Base-by-base conservation (phyloP, 805 yeast genomes). In the Citeromyces matritensis region DNA sequence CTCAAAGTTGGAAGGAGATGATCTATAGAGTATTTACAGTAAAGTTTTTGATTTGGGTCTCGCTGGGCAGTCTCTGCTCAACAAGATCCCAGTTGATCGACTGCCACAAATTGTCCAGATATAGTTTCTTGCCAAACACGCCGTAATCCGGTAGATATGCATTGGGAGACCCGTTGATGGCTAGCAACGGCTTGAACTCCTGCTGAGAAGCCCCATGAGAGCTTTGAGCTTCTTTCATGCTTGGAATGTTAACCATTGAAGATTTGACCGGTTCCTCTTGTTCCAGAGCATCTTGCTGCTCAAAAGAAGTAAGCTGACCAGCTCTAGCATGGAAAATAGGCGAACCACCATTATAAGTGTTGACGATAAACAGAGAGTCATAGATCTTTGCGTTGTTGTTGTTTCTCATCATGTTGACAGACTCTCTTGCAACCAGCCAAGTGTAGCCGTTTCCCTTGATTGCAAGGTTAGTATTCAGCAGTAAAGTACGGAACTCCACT, bases 361-460 rank as follows among this genome's bases (percentile, higher is more conserved):
- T 80, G 35, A 82, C 55, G 6, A 91, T 59, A 32, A 71, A 74
- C 43, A 91, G 61, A 23, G 63, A 57, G 35, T 68, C 69, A 35
- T 44, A 33, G 25, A 31, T 9, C 21, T 33, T 23, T 6, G 32
- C 15, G 17, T 15, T 24, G 19, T 30, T 23, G 15, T 29, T 30
- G 32, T 7, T 31, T 33, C 29, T 38, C 29, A 12, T 38, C 41
- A 11, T 34, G 32, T 29, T 37, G 39, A 32, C 40, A 39, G 7
- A 49, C 49, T 50, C 61, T 53, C 62, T 63, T 35, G 88, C 93
- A 14, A 85, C 76, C 12, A 91, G 58, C 91, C 96, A 91, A 8
- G 86, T 80, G 53, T 66, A 74, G 3, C 98, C 98, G 51, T 83
- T 88, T 31, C 97, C 96, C 37, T 77, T 72, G 37, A 84, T 69